Percentiles rank a stretch among this genome's conserved stretches.
phyloP scores from a whole-genome alignment of 371 early-diverging fungal genomes.

The Nosema bombycis region DNA sequence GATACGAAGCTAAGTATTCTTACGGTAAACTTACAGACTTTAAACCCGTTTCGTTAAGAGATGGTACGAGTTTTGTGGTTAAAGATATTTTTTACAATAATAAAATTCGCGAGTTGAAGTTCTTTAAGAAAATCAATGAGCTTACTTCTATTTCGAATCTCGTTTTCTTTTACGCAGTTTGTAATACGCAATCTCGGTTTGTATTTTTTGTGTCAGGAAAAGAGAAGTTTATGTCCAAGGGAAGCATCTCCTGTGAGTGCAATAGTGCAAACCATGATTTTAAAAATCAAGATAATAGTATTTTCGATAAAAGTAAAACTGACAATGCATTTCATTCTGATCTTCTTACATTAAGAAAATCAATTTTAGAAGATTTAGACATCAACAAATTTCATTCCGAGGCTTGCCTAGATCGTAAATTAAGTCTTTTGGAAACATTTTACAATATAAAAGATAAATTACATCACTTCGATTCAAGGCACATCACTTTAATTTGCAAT shows the following conservation, averaged over 20 bases:
- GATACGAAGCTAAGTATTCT: slow-evolving; percentile 42
- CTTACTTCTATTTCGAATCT: slow-evolving; percentile 47
- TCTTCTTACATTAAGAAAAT: not conserved
- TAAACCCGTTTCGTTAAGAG: slow-evolving; percentile 33
- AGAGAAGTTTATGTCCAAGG: not conserved
- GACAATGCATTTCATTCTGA: not conserved
- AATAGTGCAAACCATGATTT: not conserved
- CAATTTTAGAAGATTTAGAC: not conserved
- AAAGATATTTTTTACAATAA: slow-evolving; percentile 62
- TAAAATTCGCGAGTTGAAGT: slow-evolving; percentile 50
- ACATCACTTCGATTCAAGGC: not conserved
- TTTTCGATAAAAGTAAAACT: too few relatives aligned
- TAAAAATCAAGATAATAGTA: too few relatives aligned
- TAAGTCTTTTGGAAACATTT: slow-evolving; percentile 1
- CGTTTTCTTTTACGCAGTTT: slow-evolving; percentile 45
- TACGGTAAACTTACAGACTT: slow-evolving; percentile 25
- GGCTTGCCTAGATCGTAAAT: not conserved
- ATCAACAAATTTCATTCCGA: not conserved
- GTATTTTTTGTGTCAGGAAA: slow-evolving; percentile 20
- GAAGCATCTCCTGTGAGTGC: not conserved
- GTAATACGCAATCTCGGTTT: slow-evolving; percentile 40
- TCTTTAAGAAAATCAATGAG: slow-evolving; percentile 53
- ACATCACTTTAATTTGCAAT: slow-evolving; percentile 16
- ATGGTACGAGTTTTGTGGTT: slow-evolving; percentile 57
- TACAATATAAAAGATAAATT: slow-evolving; percentile 26